A percentile compares a stretch with the other conserved stretches of the same genome.
These are phyloP conservation scores for Aegilops longissima DNA, from an alignment of 176 grass and related monocot genomes.

Conservation along the genomic window DNA sequence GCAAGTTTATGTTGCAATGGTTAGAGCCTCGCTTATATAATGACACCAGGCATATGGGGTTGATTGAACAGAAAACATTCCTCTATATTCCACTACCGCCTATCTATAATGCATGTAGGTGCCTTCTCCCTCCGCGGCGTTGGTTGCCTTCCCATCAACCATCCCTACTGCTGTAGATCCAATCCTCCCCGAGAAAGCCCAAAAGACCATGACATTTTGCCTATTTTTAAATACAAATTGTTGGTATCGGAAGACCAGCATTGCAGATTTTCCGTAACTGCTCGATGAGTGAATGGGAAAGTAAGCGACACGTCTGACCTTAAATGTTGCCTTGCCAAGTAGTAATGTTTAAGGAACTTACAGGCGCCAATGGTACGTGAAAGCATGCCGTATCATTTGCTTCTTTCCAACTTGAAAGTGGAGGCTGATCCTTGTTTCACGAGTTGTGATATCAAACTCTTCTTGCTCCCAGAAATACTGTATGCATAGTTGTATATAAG, in stretches of 20 bases:
- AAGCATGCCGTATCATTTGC: slow-evolving; percentile 78
- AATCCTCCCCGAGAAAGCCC: neutral
- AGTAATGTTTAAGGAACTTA: slow-evolving; percentile 51
- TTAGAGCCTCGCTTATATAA: neutral
- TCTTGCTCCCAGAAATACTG: slow-evolving; percentile 98
- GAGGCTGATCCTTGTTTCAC: slow-evolving; percentile 85
- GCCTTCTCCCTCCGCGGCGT: neutral
- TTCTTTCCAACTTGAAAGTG: slow-evolving; percentile 62
- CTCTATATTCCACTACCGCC: neutral
- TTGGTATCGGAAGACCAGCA: too few relatives aligned
- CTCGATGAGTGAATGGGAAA: neutral
- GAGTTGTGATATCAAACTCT: slow-evolving; percentile 90
- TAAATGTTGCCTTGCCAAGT: slow-evolving; percentile 18
- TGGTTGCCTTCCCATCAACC: neutral
- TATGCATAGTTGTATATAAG: slow-evolving; percentile 19
- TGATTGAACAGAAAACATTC: neutral
- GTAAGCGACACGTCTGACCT: neutral
- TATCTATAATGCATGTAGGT: neutral
- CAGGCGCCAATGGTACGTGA: slow-evolving; percentile 93
- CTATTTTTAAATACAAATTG: neutral
- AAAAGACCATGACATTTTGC: neutral
- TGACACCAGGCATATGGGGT: neutral
- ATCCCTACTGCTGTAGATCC: neutral
- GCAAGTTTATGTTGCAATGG: neutral
- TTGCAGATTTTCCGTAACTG: neutral